Base-by-base conservation (phyloP, 2,329 filamentous ascomycete species). In the Penicillium nordicum region DNA sequence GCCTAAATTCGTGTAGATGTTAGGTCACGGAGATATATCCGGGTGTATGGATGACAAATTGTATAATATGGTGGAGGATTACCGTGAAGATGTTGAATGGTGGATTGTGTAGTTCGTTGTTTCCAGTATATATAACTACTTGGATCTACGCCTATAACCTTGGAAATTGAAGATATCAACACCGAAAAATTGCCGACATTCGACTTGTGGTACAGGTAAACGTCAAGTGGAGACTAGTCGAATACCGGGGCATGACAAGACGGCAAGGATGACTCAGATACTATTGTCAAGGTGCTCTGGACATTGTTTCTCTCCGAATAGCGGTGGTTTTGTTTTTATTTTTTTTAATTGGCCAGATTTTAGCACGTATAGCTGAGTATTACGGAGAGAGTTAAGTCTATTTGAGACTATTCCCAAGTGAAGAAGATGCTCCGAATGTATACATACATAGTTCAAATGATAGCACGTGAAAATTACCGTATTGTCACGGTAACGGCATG, bases 241-340 rank as follows among this genome's bases (percentile, higher is more conserved):
- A 66, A 66, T 67, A 67, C 64, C 64, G 64, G 64, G 64, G 64
- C 59, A 63, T 61, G 53, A 67, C 64, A 57, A 38, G 23, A 56
- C 45, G 18, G 55, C 61, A 62, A 58, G 34, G 57, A 57, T 67
- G 63, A 63, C 58, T 63, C 40, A 62, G 40, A 36, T 18, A n/a
- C n/a, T n/a, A 30, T 37, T 16, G 6, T 16, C 12, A 18, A 18
- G 18, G 18, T 18, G 18, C 27, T 32, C 32, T 25, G 9, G 6
- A 14, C 12, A 23, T 2, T 9, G 2, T 29, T 47, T 40, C 29
- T 16, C 49, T 25, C 38, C 49, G 21, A 12, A 12, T 34, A 16
- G 9, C 4, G 18, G 21, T 4, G 32, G 1, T 12, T 16, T 18
- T 21, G 7, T 27, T 12, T 11, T 27, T 21, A 7, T 27, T 21